phyloP scores from a whole-genome alignment of 177 flowering plant species.

The Vitis hybrid region DNA sequence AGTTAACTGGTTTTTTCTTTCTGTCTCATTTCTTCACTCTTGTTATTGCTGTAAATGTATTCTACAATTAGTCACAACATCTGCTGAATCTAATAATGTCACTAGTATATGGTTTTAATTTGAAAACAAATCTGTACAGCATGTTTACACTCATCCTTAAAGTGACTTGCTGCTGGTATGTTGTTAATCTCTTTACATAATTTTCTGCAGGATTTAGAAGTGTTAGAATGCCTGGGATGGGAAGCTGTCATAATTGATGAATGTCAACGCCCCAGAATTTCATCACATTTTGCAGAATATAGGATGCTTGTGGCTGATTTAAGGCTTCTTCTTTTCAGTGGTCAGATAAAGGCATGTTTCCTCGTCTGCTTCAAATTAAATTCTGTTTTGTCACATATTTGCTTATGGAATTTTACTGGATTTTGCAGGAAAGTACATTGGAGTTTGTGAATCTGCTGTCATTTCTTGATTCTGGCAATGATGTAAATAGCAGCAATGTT shows the following conservation, averaged over 20 bases:
- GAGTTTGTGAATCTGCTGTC: slow-evolving; percentile 55
- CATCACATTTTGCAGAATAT: slow-evolving; percentile 37
- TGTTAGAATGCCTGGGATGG: slow-evolving; percentile 51
- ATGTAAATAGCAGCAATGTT: slow-evolving; percentile 6
- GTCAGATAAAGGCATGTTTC: slow-evolving; percentile 51
- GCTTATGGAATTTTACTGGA: slow-evolving; percentile 1
- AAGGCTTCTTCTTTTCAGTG: slow-evolving; percentile 53
- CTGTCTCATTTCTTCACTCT: no score
- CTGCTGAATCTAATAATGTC: no score
- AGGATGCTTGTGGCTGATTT: slow-evolving; percentile 38
- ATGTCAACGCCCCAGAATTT: slow-evolving; percentile 38
- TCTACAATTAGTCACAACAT: no score
- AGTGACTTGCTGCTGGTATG: background rate
- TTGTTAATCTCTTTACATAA: background rate
- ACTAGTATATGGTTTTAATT: no score
- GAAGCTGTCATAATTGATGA: slow-evolving; percentile 69
- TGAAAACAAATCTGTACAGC: no score
- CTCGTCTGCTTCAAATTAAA: background rate
- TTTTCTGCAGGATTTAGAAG: slow-evolving; percentile 58
- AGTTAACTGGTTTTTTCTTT: no score
- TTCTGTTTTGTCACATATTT: background rate
- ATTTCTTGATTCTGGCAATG: slow-evolving; percentile 36
- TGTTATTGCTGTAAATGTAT: no score
- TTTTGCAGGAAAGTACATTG: slow-evolving; percentile 47
- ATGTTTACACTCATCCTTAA: background rate